Evolutionary conservation across 148 eudicot species (phyloP), one percentile per base, ranked within the genome.

Genomic region (Spergularia bocconei): DNA sequence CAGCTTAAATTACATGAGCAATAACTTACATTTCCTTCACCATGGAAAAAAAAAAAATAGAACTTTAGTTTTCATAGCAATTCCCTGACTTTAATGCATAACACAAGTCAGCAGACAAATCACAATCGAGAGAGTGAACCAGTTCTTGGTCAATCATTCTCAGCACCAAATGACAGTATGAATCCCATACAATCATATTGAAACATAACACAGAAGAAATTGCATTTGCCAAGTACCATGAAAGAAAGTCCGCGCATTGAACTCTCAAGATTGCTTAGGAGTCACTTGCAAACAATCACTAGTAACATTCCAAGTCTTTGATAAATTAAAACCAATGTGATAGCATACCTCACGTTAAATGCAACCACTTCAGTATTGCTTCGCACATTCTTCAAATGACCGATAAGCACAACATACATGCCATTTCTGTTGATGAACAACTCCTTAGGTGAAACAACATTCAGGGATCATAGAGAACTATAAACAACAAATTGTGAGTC

Each of bases 371-470:
- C 88, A 65, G 82, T 86, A 73, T 83, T 87, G 44, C 89, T 91
- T 80, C 85, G 87, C 78, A 83, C 84, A 79, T 80, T 87, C 89
- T 80, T 90, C 79, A 94, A 76, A 76, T 83, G 96, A 57, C 98
- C 98, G 66, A 88, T 85, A 70, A 88, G 88, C 77, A 75, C 80
- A 29, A 87, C 93, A 72, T 94, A 88, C 73, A 82, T 87, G 73
- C 96, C 96, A 81, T 90, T 84, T 69, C 98, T 94, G 85, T 71
- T 9, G 52, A 70, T 73, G 59, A 29, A 7, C 72, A 62, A 21
- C 48, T 21, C 53, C 25, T 36, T 13, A 4, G 68, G 68, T 59
- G 4, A 59, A 57, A 59, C 41, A 53, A 2, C 6, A 65, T 16
- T 11, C 17, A 23, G 16, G 2, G 9, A 67, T 2, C 25, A 4